These are phyloP conservation scores for Entomortierella beljakovae DNA, from an alignment of 192 early-diverging fungal species.

Conservation along the genomic window DNA sequence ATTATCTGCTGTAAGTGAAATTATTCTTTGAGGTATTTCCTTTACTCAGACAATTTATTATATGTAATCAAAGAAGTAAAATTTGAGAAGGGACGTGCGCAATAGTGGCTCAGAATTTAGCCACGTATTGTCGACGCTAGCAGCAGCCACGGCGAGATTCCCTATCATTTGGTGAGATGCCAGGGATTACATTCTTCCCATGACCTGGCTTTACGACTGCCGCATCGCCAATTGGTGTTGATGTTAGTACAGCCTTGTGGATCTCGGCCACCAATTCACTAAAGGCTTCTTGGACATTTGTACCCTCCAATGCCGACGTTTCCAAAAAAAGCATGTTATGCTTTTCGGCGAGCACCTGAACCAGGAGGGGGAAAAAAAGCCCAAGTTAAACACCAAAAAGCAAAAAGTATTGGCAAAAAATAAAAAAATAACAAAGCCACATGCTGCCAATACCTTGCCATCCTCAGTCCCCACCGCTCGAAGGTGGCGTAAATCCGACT, in stretches of 20 bases:
- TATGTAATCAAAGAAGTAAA: too few relatives aligned
- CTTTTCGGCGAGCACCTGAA: constrained; percentile 73
- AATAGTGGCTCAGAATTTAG: too few relatives aligned
- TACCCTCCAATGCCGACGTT: constrained; percentile 79
- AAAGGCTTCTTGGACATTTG: constrained; percentile 85
- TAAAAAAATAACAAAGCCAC: not conserved
- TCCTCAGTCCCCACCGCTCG: constrained; percentile 81
- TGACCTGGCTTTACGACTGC: constrained; percentile 34
- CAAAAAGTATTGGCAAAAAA: constrained; percentile 9
- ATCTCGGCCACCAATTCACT: constrained; percentile 39
- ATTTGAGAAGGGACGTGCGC: too few relatives aligned
- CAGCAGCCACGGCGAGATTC: not conserved
- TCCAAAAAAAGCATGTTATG: constrained; percentile 85
- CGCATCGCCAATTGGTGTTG: constrained; percentile 11
- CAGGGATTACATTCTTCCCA: constrained; percentile 27
- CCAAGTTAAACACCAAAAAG: constrained; percentile 5
- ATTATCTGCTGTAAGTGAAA: too few relatives aligned
- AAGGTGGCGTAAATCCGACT: constrained; percentile 81
- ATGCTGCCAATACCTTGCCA: constrained; percentile 58
- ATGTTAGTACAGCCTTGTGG: constrained; percentile 26
- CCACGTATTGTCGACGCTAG: too few relatives aligned
- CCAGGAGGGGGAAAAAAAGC: not conserved
- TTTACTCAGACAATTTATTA: too few relatives aligned
- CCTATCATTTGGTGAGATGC: not conserved
- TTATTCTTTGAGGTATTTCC: too few relatives aligned